A percentile compares a stretch with the other conserved stretches of the same genome.
These are phyloP conservation scores for Cytospora piceicola DNA, from an alignment of 2,329 filamentous ascomycete genomes.

Conservation along the genomic window DNA sequence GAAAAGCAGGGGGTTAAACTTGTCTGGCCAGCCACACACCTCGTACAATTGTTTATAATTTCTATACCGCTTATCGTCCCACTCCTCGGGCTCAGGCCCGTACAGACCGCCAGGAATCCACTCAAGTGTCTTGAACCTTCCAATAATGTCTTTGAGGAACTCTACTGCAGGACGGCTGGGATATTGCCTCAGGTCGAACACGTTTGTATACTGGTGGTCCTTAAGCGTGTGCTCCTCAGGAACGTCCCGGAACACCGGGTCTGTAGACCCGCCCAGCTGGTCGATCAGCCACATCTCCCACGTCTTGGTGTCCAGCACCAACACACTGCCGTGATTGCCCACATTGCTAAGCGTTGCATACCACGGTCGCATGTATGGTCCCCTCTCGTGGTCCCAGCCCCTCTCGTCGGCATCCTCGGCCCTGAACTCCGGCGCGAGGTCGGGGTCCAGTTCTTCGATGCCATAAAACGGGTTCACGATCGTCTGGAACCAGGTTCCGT, in stretches of 20 bases:
- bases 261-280: neutral
- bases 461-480: neutral
- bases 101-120: conserved; percentile 10
- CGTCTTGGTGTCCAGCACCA: conserved; percentile 7
- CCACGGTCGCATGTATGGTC: conserved; percentile 12
- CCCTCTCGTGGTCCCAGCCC: neutral
- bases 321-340: conserved; percentile 1
- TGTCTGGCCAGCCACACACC: conserved; percentile 1
- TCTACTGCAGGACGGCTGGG: conserved; percentile 4
- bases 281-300: conserved; percentile 10
- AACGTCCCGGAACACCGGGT: neutral
- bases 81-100: neutral
- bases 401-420: neutral
- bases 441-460: neutral
- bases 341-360: conserved; percentile 1
- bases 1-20: conserved; percentile 2
- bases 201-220: neutral
- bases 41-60: neutral
- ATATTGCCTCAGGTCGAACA: conserved; percentile 3
- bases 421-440: neutral
- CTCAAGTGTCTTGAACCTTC: conserved; percentile 1
- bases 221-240: neutral
- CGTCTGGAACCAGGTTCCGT: neutral
- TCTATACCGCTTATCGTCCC: neutral
- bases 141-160: neutral